Evolutionary conservation across 768 basidiomycete species (phyloP), one percentile per base, ranked within the genome.

Genomic region (Mrakia frigida): DNA sequence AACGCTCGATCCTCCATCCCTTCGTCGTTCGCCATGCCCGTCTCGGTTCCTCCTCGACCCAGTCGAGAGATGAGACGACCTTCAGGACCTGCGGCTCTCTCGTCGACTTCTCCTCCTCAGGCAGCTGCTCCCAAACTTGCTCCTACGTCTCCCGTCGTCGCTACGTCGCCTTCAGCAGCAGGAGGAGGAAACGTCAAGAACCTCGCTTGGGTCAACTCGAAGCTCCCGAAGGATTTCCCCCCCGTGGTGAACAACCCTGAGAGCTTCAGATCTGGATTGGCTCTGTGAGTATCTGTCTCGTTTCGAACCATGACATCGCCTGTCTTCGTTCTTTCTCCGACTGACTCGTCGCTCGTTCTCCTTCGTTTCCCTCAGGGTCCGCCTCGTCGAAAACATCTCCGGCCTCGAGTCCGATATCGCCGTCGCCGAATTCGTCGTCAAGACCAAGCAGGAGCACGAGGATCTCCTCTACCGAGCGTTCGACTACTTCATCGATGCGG

Each of bases 171-270:
- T 14, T 16, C 21, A 18, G n/a, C n/a, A n/a, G n/a, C n/a, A n/a
- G n/a, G n/a, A n/a, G n/a, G n/a, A n/a, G 41, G 35, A 23, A 35
- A 33, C 25, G 73, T 6, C 28, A 53, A 67, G 28, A 74, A 74
- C 73, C 39, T 74, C 41, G 61, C 61, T 10, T 74, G 60, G 60
- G 73, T 93, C 33, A 99, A 99, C 83, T 85, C 87, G 6, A 90
- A 91, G 80, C 86, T 99, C 1, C 92, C 95, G 1, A 79, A 85
- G 11, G 82, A 79, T 78, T 69, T 83, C 87, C 61, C 83, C 87
- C 33, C 90, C 86, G 84, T 74, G 28, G 59, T 46, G 28, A 70
- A 53, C 28, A 78, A 78, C 68, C 77, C 77, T 1, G 73, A 74
- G 33, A 70, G 65, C 4, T 78, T 74, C 77, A 63, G 73, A 6